A percentile compares a stretch with the other conserved stretches of the same genome.
Conservation (phyloP, 768 basidiomycete species). For the Mycena kentingensis region DNA sequence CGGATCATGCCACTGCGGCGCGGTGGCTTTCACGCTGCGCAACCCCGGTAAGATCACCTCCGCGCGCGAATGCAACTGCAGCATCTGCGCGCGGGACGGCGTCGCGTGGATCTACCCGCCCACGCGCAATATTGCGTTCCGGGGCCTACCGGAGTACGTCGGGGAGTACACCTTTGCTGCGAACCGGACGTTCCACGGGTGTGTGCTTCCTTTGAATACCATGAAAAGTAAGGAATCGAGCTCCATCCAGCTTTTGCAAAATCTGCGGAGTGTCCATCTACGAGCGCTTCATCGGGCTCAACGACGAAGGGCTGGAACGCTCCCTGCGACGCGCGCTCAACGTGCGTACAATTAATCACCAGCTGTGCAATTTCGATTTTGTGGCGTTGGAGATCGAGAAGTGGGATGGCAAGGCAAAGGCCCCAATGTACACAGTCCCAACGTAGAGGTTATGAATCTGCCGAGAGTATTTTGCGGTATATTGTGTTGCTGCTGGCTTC, state of each 20-base stretch:
- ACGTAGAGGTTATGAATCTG: not conserved
- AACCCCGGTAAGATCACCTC: not conserved
- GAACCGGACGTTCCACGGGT: too few relatives aligned
- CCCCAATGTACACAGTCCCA: not conserved
- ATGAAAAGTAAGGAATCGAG: too few relatives aligned
- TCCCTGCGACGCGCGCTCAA: constrained; percentile 12
- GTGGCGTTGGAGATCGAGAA: not conserved
- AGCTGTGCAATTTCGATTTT: constrained; percentile 9
- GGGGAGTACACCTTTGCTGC: too few relatives aligned
- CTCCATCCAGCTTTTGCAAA: constrained; percentile 6
- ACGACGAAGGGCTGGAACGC: too few relatives aligned
- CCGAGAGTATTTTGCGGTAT: too few relatives aligned
- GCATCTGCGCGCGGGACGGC: constrained; percentile 12
- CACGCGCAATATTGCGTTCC: constrained; percentile 1
- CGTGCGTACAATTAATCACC: constrained; percentile 12
- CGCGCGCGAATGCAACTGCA: constrained; percentile 14
- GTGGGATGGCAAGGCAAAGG: not conserved
- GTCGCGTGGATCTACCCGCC: constrained; percentile 10
- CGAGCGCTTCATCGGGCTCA: not conserved
- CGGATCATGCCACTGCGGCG: constrained; percentile 20
- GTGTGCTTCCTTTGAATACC: too few relatives aligned
- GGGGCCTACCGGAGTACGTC: too few relatives aligned
- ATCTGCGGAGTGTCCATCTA: constrained; percentile 5
- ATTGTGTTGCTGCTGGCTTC: too few relatives aligned
- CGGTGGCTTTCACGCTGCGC: constrained; percentile 7